Percentiles rank a stretch among this genome's conserved stretches.
Evolutionary conservation across 208 protist species (phyloP).

Genomic region (Crithidia bombi): DNA sequence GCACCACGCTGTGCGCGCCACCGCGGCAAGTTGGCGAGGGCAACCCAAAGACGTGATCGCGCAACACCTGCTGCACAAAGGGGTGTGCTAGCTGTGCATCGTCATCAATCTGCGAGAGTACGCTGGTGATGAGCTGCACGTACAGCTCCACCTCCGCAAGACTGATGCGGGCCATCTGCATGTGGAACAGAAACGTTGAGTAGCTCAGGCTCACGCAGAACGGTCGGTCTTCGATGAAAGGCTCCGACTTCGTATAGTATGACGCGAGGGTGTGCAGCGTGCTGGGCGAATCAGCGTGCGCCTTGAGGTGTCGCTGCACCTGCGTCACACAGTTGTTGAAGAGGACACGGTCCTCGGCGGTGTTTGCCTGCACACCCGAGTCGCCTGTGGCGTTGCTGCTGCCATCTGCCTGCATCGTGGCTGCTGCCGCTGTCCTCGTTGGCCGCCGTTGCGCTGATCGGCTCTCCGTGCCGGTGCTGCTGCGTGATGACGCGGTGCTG

Average conservation of each 20-base stretch:
- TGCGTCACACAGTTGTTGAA: constrained; percentile 83
- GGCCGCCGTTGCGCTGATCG: constrained; percentile 15
- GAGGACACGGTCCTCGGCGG: constrained; percentile 55
- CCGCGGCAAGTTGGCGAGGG: constrained; percentile 76
- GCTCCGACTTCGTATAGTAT: constrained; percentile 83
- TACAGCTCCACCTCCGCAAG: constrained; percentile 83
- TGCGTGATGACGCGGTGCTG: constrained; percentile 17
- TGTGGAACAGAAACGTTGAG: constrained; percentile 90
- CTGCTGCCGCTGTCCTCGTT: not conserved
- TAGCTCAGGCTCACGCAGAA: constrained; percentile 91
- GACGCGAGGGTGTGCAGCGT: constrained; percentile 83
- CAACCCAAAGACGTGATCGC: constrained; percentile 86
- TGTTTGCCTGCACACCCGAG: constrained; percentile 19
- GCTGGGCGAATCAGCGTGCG: constrained; percentile 70
- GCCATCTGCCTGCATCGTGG: constrained; percentile 10
- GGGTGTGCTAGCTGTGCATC: constrained; percentile 70
- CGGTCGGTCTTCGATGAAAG: constrained; percentile 74
- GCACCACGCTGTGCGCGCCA: constrained; percentile 80
- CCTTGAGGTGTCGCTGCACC: constrained; percentile 85
- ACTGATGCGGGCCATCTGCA: constrained; percentile 90
- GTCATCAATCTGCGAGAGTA: constrained; percentile 72
- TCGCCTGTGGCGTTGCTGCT: not conserved
- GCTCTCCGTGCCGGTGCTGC: constrained; percentile 14
- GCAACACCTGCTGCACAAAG: constrained; percentile 85
- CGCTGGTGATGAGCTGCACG: constrained; percentile 73